Evolutionary conservation across 2,329 filamentous ascomycete genomes (phyloP).

Genomic region (Trichoderma atrobrunneum): DNA sequence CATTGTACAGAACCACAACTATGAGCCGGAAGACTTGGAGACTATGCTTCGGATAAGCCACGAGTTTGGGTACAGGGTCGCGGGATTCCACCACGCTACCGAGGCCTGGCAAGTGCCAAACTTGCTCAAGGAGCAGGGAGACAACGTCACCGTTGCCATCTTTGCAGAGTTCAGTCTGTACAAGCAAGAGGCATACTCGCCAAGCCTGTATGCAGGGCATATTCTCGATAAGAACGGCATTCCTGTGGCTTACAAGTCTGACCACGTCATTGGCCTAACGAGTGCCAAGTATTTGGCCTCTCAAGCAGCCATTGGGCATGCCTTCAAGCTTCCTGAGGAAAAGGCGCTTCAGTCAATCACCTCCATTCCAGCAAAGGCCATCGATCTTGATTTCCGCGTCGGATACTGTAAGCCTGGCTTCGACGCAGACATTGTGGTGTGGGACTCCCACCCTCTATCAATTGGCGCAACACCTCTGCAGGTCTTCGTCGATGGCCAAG

Average conservation of each 20-base stretch:
- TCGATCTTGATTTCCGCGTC: constrained; percentile 43
- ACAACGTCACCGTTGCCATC: constrained; percentile 43
- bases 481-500: constrained; percentile 46
- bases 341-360: constrained; percentile 33
- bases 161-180: constrained; percentile 43
- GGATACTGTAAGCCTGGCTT: constrained; percentile 45
- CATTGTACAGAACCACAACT: constrained; percentile 45
- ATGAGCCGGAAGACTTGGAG: constrained; percentile 43
- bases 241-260: constrained; percentile 44
- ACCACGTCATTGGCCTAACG: constrained; percentile 30
- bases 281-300: constrained; percentile 43
- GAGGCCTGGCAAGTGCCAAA: constrained; percentile 19
- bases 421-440: constrained; percentile 50
- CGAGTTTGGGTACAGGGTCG: constrained; percentile 42
- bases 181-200: constrained; percentile 42
- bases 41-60: constrained; percentile 42
- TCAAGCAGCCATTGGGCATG: constrained; percentile 40
- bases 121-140: constrained; percentile 28
- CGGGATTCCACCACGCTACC: constrained; percentile 19
- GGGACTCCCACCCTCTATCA: constrained; percentile 47
- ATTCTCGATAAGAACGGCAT: constrained; percentile 40
- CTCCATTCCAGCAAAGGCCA: constrained; percentile 43
- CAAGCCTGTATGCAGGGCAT: constrained; percentile 39
- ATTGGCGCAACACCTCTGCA: constrained; percentile 45
- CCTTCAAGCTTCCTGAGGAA: constrained; percentile 29